Evolutionary conservation across 176 grass and related monocot species (phyloP).

Genomic region (Eragrostis nindensis): DNA sequence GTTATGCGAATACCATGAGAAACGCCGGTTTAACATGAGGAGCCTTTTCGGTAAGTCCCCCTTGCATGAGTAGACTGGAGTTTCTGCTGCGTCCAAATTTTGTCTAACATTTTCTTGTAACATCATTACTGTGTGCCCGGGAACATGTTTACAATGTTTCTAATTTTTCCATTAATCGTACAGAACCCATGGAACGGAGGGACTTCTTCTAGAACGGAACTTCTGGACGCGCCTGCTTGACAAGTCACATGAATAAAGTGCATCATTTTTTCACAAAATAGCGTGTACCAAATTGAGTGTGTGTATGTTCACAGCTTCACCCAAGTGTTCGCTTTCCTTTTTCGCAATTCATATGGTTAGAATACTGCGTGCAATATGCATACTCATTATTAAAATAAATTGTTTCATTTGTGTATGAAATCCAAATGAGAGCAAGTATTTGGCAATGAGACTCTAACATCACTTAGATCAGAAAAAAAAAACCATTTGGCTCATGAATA

Average conservation of each 20-base stretch:
- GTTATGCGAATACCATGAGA: no score
- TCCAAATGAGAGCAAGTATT: no score
- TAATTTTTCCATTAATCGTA: neutral
- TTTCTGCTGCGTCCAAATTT: no score
- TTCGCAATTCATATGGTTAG: no score
- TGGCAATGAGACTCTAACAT: no score
- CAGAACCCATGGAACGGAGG: neutral
- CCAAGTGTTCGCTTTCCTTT: neutral
- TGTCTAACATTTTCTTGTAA: neutral
- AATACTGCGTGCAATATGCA: no score
- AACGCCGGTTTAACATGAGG: neutral
- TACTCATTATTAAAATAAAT: no score
- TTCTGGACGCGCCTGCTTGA: neutral
- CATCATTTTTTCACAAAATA: neutral
- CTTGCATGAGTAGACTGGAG: neutral
- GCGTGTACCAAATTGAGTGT: neutral
- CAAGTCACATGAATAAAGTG: neutral
- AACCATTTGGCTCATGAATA: no score
- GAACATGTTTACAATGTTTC: neutral
- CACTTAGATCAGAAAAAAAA: no score
- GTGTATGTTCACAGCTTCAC: neutral
- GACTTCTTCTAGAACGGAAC: neutral
- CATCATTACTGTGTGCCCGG: neutral
- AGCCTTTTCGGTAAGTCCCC: neutral
- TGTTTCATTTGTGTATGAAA: no score